Evolutionary conservation across 352 stramenopile genomes (phyloP).

Genomic region (Phytophthora megakarya): DNA sequence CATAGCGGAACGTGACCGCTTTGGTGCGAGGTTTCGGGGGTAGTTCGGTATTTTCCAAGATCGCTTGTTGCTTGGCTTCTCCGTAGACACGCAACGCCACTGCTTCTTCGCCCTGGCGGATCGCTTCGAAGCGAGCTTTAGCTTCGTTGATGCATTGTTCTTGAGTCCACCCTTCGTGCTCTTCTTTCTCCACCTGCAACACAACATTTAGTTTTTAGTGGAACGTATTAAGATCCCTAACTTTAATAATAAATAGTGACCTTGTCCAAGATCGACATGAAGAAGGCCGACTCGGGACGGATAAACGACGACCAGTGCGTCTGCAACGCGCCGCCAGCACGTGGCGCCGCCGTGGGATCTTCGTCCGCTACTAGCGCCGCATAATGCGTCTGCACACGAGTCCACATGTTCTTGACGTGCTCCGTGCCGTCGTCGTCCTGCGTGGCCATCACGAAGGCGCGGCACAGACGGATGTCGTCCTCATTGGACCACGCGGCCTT

Average conservation of each 20-base stretch:
- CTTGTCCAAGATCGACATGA: slow-evolving; percentile 31
- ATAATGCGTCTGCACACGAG: slow-evolving; percentile 32
- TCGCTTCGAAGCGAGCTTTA: slow-evolving; percentile 21
- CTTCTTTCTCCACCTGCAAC: slow-evolving; percentile 31
- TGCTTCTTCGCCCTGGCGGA: slow-evolving; percentile 22
- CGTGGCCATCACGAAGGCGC: slow-evolving; percentile 35
- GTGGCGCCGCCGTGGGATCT: slow-evolving; percentile 22
- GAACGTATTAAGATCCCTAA: too few relatives aligned
- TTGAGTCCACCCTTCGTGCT: slow-evolving; percentile 31
- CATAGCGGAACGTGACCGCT: slow-evolving; percentile 32
- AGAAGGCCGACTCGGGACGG: slow-evolving; percentile 33
- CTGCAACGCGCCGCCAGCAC: slow-evolving; percentile 32
- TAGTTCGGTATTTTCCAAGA: slow-evolving; percentile 5
- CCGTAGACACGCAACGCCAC: slow-evolving; percentile 23
- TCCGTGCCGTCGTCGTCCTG: slow-evolving; percentile 32
- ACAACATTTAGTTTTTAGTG: too few relatives aligned
- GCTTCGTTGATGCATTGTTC: slow-evolving; percentile 27
- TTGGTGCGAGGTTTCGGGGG: slow-evolving; percentile 30
- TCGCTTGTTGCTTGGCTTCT: slow-evolving; percentile 30
- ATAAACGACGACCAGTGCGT: slow-evolving; percentile 43
- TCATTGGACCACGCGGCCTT: slow-evolving; percentile 37
- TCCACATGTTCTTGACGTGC: slow-evolving; percentile 42
- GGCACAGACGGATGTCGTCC: slow-evolving; percentile 37
- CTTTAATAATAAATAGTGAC: not conserved
- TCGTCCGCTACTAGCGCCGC: slow-evolving; percentile 21